A percentile compares a stretch with the other conserved stretches of the same genome.
These are phyloP conservation scores for Wickerhamiella qilinensis DNA, from an alignment of 805 yeast species.

Conservation along the genomic window DNA sequence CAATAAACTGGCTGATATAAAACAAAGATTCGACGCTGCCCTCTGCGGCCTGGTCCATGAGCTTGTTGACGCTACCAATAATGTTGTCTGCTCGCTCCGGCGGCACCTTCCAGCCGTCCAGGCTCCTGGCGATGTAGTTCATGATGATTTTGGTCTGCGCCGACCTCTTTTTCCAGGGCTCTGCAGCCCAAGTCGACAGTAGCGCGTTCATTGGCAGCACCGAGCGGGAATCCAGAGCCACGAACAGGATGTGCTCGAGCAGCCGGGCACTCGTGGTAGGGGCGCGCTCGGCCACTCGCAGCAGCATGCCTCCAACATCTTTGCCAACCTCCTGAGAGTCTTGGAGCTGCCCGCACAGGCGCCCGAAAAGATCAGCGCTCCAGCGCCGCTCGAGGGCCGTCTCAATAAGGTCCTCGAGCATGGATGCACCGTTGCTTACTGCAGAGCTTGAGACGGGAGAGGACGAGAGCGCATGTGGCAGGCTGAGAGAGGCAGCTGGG, in stretches of 20 bases:
- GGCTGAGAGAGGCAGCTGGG: too few species aligned
- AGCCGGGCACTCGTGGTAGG: constrained; percentile 15
- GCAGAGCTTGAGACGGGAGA: too few species aligned
- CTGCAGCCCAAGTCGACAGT: constrained; percentile 4
- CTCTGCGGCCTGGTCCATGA: constrained; percentile 8
- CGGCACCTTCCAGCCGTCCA: background rate
- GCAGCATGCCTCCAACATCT: constrained; percentile 1
- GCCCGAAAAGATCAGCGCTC: constrained; percentile 14
- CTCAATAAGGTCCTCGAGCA: constrained; percentile 10
- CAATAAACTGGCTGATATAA: background rate
- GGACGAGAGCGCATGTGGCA: too few species aligned
- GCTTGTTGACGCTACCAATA: background rate
- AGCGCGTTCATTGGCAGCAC: constrained; percentile 12
- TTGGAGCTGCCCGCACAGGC: constrained; percentile 18
- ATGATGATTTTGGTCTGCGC: constrained; percentile 1
- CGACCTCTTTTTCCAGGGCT: constrained; percentile 1
- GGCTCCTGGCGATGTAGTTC: constrained; percentile 11
- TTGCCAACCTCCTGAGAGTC: constrained; percentile 9
- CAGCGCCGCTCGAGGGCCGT: constrained; percentile 15
- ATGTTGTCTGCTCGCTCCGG: background rate
- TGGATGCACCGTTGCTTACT: too few species aligned
- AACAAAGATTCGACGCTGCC: constrained; percentile 10
- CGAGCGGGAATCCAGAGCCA: constrained; percentile 14
- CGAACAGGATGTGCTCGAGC: constrained; percentile 16
- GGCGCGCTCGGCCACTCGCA: constrained; percentile 2